Evolutionary conservation across 176 grass and related monocot species (phyloP), one percentile per base, ranked within the genome.

Genomic region (Puya raimondii): DNA sequence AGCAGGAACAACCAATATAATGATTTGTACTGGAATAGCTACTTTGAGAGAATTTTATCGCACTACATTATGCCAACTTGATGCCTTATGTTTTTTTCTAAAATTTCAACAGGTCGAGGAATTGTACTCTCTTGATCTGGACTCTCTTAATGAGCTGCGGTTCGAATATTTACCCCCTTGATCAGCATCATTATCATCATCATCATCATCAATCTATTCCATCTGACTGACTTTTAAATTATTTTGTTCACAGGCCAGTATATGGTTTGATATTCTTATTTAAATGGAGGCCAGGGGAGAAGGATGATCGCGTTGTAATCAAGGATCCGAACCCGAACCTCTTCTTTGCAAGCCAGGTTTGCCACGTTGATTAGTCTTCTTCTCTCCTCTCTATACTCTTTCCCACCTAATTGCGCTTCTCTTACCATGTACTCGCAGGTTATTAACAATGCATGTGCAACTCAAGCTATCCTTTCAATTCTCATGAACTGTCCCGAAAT

Each of bases 401-500:
- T n/a, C 47, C 22, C 74, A 22, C 18, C 23, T 73, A 51, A 83
- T 51, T 54, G 72, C 64, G 7, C 23, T 12, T 6, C 47, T 79
- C 49, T 16, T 69, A 59, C 8, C 33, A 42, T 42, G 33, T 42
- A 68, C 59, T 76, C 42, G 25, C 82, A 99, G 94, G 91, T 93
- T 76, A 99, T 99, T 74, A 99, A 99, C 66, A 93, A 87, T 1
- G 89, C 94, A 10, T 99, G 87, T 70, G 94, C 94, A 77, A 93
- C 87, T 20, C 89, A 99, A 99, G 94, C 89, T 79, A 99, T 99
- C 16, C 33, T 99, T 70, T 99, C 94, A 11, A 84, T 93, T 74
- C 66, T 99, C 13, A 71, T 99, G 75, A 93, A 99, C 78, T 87
- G 77, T 66, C 76, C 84, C 11, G 84, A 85, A 42, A 84, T 99